Base-by-base conservation (phyloP, 2,329 filamentous ascomycete species). In the Albifimbria verrucaria region DNA sequence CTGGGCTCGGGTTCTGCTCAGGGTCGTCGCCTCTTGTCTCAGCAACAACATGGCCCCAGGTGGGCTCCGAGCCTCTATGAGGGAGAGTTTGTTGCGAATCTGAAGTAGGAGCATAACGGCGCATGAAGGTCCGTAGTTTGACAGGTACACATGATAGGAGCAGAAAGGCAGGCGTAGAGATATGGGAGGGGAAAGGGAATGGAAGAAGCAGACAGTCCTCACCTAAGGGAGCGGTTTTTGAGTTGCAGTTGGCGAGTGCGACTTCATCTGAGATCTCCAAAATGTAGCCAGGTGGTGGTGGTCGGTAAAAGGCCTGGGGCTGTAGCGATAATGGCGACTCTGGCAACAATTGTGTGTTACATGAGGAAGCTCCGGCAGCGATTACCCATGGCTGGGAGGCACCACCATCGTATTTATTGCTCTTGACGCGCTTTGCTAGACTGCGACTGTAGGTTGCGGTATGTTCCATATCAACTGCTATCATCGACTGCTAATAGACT, bases 351-450 rank as follows among this genome's bases (percentile, higher is more conserved):
- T 32, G 15, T 7, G 15, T 7, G 15, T 7, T 15, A 32, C 15
- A 15, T 15, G 7, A 15, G 26, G 26, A 7, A 15, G 7, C 26
- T n/a, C n/a, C n/a, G n/a, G n/a, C n/a, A n/a, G n/a, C n/a, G n/a
- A n/a, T n/a, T n/a, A n/a, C n/a, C n/a, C 9, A 15, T 32, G 26
- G 9, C 26, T 32, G 26, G 26, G 26, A 7, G 15, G 26, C 9
- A 32, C 26, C 26, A 32, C 15, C 15, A 15, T 32, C 9, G n/a
- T n/a, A n/a, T 21, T 55, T 51, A 51, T 46, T 36, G 32, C 55
- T 55, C 54, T 64, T 65, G 53, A 63, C 54, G 51, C 63, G 63
- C 63, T 66, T 66, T 32, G 26, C 26, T 46, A 53, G 52, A 43
- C 63, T 63, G 52, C 61, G 63, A 49, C 55, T 57, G 51, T 60